Evolutionary conservation across 768 basidiomycete species (phyloP).

Genomic region (Termitomyces sp.): DNA sequence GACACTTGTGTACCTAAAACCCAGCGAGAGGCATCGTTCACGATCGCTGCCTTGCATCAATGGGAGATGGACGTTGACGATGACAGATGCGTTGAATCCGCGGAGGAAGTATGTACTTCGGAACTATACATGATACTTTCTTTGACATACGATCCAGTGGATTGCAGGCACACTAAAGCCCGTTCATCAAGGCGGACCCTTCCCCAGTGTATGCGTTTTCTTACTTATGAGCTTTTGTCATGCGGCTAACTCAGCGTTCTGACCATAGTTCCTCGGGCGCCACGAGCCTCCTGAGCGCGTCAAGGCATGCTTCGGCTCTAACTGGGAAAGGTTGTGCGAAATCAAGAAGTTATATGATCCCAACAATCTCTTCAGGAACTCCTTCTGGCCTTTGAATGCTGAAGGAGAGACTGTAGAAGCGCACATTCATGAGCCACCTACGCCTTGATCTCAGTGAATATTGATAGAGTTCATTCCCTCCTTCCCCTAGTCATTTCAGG

Average conservation of each 20-base stretch:
- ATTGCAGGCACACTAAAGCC: slow-evolving; percentile 69
- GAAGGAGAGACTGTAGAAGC: slow-evolving; percentile 53
- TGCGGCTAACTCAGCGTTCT: slow-evolving; percentile 12
- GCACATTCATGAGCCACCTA: slow-evolving; percentile 59
- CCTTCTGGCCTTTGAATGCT: slow-evolving; percentile 75
- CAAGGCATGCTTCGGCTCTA: slow-evolving; percentile 67
- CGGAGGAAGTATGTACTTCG: slow-evolving; percentile 60
- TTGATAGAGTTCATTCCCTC: neutral
- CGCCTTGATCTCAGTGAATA: slow-evolving; percentile 23
- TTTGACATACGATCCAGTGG: slow-evolving; percentile 50
- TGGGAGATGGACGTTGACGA: slow-evolving; percentile 87
- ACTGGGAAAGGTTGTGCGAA: slow-evolving; percentile 66
- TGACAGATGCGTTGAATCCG: slow-evolving; percentile 74
- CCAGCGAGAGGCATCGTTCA: slow-evolving; percentile 79
- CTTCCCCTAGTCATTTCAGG: neutral
- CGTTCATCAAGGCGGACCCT: slow-evolving; percentile 74
- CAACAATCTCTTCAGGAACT: slow-evolving; percentile 66
- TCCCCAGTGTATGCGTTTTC: slow-evolving; percentile 59
- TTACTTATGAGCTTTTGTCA: slow-evolving; percentile 1
- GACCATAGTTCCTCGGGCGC: slow-evolving; percentile 66
- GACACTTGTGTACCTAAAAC: slow-evolving; percentile 71
- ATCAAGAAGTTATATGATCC: slow-evolving; percentile 82
- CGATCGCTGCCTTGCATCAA: slow-evolving; percentile 87
- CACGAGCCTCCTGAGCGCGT: slow-evolving; percentile 61
- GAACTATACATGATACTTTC: neutral